Percentiles rank a stretch among this genome's conserved stretches.
Evolutionary conservation across 1,284 basidiomycete species (phyloP).

Genomic region (Ceratobasidium sp.): DNA sequence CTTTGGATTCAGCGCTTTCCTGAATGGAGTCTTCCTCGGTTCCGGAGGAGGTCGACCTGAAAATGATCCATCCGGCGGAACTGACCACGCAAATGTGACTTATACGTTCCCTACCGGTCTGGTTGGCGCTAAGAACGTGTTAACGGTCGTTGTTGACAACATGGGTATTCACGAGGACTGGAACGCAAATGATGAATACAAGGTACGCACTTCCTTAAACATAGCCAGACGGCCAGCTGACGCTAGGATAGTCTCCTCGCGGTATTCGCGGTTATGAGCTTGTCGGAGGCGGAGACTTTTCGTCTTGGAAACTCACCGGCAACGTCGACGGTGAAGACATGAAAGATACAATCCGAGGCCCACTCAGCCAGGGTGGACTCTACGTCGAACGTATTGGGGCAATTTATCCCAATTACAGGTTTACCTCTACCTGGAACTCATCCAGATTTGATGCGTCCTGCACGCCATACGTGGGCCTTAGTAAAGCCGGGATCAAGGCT

Average conservation of each 20-base stretch:
- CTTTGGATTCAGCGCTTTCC: slow-evolving; percentile 64
- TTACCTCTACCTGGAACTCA: slow-evolving; percentile 24
- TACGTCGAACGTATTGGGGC: slow-evolving; percentile 36
- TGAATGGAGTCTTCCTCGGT: slow-evolving; percentile 64
- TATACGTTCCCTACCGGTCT: slow-evolving; percentile 57
- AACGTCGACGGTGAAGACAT: slow-evolving; percentile 35
- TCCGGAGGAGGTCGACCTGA: slow-evolving; percentile 58
- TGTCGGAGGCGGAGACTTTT: slow-evolving; percentile 23
- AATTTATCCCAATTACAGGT: slow-evolving; percentile 11
- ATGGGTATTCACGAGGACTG: slow-evolving; percentile 56
- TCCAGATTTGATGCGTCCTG: not conserved
- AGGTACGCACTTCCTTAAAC: slow-evolving; percentile 46
- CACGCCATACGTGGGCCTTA: slow-evolving; percentile 17
- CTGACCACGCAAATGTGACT: slow-evolving; percentile 51
- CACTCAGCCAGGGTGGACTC: slow-evolving; percentile 23
- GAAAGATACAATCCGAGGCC: slow-evolving; percentile 31
- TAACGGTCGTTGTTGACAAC: slow-evolving; percentile 56
- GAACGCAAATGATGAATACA: slow-evolving; percentile 52
- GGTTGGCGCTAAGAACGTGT: slow-evolving; percentile 58
- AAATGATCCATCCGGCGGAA: too few species aligned
- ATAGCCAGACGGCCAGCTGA: not conserved
- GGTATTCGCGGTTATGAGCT: slow-evolving; percentile 54
- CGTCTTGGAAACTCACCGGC: slow-evolving; percentile 33
- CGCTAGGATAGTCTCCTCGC: slow-evolving; percentile 52
- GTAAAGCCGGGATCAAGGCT: slow-evolving; percentile 15